phyloP scores from a whole-genome alignment of 345 rosid genomes.

The Streptanthus diversifolius region DNA sequence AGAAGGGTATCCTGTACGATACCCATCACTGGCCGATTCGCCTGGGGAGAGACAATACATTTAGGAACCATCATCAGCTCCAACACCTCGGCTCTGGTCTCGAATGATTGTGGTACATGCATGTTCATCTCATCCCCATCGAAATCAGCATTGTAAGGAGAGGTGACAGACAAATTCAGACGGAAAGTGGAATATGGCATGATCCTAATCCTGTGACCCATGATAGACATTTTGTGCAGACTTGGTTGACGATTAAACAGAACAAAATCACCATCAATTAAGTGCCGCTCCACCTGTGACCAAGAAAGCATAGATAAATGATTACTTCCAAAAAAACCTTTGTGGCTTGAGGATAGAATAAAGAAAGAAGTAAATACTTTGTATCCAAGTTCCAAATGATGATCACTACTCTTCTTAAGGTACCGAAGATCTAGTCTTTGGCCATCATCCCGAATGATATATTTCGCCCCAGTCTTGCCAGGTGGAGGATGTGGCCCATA shows the following conservation, averaged over 20 bases:
- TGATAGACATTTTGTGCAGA: constrained; percentile 97
- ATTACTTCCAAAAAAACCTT: neutral
- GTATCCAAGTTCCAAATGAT: constrained; percentile 97
- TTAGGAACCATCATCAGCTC: constrained; percentile 99
- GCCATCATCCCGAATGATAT: constrained; percentile 96
- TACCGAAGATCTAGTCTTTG: constrained; percentile 97
- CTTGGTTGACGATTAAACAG: constrained; percentile 97
- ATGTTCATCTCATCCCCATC: constrained; percentile 99
- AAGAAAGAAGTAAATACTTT: constrained; percentile 36
- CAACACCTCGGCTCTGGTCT: constrained; percentile 94
- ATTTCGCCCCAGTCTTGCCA: constrained; percentile 95
- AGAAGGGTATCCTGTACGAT: constrained; percentile 96
- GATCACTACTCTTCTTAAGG: constrained; percentile 97
- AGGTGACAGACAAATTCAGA: constrained; percentile 85
- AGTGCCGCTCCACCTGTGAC: constrained; percentile 91
- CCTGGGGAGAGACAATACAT: constrained; percentile 95
- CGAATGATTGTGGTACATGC: constrained; percentile 97
- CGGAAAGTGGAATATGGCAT: constrained; percentile 99
- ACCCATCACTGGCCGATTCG: constrained; percentile 98
- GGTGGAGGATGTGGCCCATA: constrained; percentile 98
- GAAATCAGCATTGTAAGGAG: constrained; percentile 99
- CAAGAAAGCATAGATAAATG: constrained; percentile 11
- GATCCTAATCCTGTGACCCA: constrained; percentile 95
- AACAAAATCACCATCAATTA: constrained; percentile 87
- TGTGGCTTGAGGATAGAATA: neutral